Base-by-base conservation (phyloP, 179 eudicot species). In the Silene vulgaris region DNA sequence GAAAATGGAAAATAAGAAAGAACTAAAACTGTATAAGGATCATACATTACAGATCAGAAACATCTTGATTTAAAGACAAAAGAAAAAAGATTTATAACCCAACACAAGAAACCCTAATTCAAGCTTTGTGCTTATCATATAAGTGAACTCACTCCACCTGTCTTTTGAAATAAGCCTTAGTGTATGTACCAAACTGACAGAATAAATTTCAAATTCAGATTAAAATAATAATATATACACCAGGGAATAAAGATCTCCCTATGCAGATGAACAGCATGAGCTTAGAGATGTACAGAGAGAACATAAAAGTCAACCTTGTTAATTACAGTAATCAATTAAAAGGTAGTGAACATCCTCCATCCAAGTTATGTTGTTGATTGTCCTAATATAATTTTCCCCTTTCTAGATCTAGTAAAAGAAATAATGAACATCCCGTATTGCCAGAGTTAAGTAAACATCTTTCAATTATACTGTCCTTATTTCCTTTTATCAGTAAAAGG, bases 1-100 rank as follows among this genome's bases (percentile, higher is more conserved):
- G 61, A 82, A 54, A 57, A 65, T 66, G 75, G n/a, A 72, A 69
- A 32, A 52, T 16, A 14, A 26, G 62, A 64, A 29, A 32, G 65
- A 23, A 48, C 67, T 26, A 37, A 52, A 68, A 20, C 77, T 9
- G 32, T 7, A 9, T 8, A 52, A 50, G 56, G 9, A 17, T 76
- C 12, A 11, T 43, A 67, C 13, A 21, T 56, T 64, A 26, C 7
- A 11, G 17, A 29, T 19, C 20, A 66, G 3, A 65, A 73, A 29
- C 72, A 30, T 14, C 19, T 20, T 48, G 57, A 45, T 8, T 40
- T 63, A 61, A 43, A 61, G 45, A 61, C 50, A 60, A 43, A 28
- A 60, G 70, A 61, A 73, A 73, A 52, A 68, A 28, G 45, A 35
- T 54, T 17, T 21, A 30, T 14, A 67, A 19, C 60, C 71, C 54